These are phyloP conservation scores for Claviceps sp. DNA, from an alignment of 2,329 filamentous ascomycete species.

Conservation along the genomic window DNA sequence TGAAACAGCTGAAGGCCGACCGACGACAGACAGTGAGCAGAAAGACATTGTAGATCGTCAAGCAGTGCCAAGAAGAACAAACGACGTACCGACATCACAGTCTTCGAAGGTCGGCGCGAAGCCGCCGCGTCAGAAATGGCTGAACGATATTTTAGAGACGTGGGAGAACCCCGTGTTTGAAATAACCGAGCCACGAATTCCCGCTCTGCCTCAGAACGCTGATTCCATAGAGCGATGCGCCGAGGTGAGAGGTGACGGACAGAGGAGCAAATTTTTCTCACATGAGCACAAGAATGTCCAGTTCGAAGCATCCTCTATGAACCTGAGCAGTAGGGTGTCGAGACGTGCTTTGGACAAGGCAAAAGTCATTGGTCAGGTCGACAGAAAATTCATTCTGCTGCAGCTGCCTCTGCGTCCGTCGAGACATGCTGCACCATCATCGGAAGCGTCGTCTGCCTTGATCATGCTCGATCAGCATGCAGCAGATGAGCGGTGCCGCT, in stretches of 20 bases:
- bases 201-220: slow-evolving; percentile 19
- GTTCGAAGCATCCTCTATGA: slow-evolving; percentile 17
- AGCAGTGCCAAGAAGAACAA: background rate
- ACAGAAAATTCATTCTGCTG: slow-evolving; percentile 75
- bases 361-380: slow-evolving; percentile 66
- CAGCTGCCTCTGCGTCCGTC: slow-evolving; percentile 30
- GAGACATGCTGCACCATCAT: background rate
- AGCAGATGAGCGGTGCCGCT: slow-evolving; percentile 73
- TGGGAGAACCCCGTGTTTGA: slow-evolving; percentile 72
- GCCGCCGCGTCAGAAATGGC: slow-evolving; percentile 32
- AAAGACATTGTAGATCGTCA: background rate
- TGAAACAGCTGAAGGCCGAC: background rate
- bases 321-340: slow-evolving; percentile 38
- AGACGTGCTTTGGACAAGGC: slow-evolving; percentile 47
- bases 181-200: slow-evolving; percentile 31
- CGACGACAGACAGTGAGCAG: background rate
- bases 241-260: slow-evolving; percentile 2
- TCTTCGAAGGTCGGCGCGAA: slow-evolving; percentile 3
- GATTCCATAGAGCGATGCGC: background rate
- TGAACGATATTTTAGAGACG: slow-evolving; percentile 42
- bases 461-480: slow-evolving; percentile 88
- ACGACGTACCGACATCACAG: background rate
- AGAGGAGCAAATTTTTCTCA: slow-evolving; percentile 5
- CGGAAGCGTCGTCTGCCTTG: slow-evolving; percentile 35
- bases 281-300: slow-evolving; percentile 9